Conservation (phyloP, 73 alveolate genomes). For the Vitrella brassicaformis region DNA sequence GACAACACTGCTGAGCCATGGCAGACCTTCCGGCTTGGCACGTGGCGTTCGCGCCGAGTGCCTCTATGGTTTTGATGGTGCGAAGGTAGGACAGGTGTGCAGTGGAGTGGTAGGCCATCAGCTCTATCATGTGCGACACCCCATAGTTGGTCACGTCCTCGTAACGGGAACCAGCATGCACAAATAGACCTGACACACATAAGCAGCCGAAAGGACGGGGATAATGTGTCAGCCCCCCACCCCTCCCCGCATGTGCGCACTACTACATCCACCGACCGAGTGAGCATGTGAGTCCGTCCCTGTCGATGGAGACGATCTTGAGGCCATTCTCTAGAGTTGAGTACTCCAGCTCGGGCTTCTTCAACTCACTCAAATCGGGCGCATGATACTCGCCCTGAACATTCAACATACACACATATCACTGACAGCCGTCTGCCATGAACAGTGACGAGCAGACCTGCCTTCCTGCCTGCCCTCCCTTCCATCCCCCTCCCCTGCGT, state of each 20-base stretch:
- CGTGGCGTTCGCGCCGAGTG: not conserved
- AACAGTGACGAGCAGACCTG: not conserved
- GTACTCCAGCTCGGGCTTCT: not conserved
- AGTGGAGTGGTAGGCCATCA: not conserved
- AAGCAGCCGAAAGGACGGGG: not conserved
- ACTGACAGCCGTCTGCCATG: not conserved
- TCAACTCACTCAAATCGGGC: not conserved
- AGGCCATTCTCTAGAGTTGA: not conserved
- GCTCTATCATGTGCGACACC: slow-evolving; percentile 2
- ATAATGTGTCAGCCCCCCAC: not conserved
- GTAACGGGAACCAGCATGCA: not conserved
- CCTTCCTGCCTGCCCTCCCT: not conserved
- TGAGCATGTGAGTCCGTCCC: not conserved
- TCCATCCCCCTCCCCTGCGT: not conserved
- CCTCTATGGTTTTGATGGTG: not conserved
- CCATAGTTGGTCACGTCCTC: not conserved
- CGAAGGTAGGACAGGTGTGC: not conserved
- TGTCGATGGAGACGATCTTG: not conserved
- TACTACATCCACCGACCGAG: not conserved
- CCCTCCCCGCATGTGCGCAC: not conserved
- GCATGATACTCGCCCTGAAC: not conserved
- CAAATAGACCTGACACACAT: slow-evolving; percentile 22
- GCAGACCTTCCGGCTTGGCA: not conserved
- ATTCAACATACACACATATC: not conserved
- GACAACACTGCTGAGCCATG: not conserved